Evolutionary conservation across 768 basidiomycete genomes (phyloP).

Genomic region (Collybiopsis confluens): DNA sequence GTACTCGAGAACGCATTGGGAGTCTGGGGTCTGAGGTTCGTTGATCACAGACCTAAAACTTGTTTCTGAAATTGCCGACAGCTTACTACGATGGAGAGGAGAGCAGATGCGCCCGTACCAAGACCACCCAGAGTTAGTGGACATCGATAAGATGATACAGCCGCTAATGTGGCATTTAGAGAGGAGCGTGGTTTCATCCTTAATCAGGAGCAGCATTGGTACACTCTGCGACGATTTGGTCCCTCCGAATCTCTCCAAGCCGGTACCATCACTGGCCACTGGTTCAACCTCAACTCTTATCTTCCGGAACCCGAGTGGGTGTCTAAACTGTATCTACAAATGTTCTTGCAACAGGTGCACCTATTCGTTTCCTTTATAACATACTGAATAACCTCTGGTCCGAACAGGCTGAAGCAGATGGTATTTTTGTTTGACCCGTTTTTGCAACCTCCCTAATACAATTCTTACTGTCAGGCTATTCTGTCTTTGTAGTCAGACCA

Average conservation of each 20-base stretch:
- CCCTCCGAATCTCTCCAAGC: constrained; percentile 34
- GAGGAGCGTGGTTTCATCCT: constrained; percentile 84
- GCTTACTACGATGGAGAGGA: constrained; percentile 81
- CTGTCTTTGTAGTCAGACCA: constrained; percentile 72
- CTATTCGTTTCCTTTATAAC: too few species aligned
- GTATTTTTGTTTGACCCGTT: constrained; percentile 29
- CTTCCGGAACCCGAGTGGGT: constrained; percentile 75
- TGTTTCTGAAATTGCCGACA: constrained; percentile 21
- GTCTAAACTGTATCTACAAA: constrained; percentile 73
- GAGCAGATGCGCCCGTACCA: constrained; percentile 79
- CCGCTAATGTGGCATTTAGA: constrained; percentile 31
- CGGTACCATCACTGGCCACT: constrained; percentile 58
- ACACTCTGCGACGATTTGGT: constrained; percentile 80
- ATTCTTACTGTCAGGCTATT: constrained; percentile 57
- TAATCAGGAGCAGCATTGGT: constrained; percentile 87
- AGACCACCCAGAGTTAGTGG: constrained; percentile 67
- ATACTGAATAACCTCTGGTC: not conserved
- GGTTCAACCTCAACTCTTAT: constrained; percentile 89
- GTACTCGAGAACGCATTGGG: constrained; percentile 81
- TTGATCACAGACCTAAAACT: constrained; percentile 11
- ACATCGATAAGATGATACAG: not conserved
- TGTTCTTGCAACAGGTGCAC: constrained; percentile 69
- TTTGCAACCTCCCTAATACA: not conserved
- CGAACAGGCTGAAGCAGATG: constrained; percentile 67
- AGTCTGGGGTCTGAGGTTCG: constrained; percentile 78